These are phyloP conservation scores for Entonaema liquescens DNA, from an alignment of 495 filamentous ascomycete species.

Conservation along the genomic window DNA sequence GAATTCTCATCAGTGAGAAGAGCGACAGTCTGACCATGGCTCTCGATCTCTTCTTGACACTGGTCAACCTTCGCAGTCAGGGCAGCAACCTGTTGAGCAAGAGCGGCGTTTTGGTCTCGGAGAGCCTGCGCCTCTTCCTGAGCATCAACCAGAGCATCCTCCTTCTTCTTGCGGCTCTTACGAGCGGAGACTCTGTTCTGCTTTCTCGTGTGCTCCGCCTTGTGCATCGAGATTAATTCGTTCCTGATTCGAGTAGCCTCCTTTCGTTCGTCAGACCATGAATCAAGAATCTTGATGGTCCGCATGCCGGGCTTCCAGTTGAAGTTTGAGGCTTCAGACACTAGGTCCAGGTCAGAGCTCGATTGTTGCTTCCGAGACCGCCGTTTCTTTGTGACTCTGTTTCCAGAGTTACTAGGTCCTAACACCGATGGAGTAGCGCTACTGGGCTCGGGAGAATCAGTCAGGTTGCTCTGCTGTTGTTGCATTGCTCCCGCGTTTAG, in stretches of 20 bases:
- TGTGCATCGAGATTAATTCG: not conserved
- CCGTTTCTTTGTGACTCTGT: not conserved
- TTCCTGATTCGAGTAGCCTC: not conserved
- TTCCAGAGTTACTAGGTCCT: not conserved
- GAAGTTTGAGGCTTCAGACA: too few species aligned
- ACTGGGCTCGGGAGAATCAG: too few species aligned
- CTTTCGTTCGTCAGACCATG: not conserved
- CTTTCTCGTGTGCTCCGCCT: not conserved
- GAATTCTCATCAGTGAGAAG: not conserved
- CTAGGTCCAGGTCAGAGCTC: not conserved
- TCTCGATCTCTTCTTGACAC: not conserved
- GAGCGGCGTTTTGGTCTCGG: not conserved
- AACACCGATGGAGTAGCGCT: too few species aligned
- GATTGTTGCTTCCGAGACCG: not conserved
- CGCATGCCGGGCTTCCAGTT: not conserved
- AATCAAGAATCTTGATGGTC: not conserved
- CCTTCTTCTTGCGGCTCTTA: conserved; percentile 1
- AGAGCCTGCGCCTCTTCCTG: not conserved
- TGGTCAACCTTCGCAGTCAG: not conserved
- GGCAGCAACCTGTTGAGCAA: not conserved
- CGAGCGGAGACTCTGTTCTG: conserved; percentile 2
- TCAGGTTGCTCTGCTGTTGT: too few species aligned
- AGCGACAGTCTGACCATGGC: not conserved
- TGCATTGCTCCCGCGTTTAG: too few species aligned
- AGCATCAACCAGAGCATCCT: not conserved